Evolutionary conservation across 2,329 filamentous ascomycete genomes (phyloP), one percentile per base, ranked within the genome.

Genomic region (Juglanconis oblonga): DNA sequence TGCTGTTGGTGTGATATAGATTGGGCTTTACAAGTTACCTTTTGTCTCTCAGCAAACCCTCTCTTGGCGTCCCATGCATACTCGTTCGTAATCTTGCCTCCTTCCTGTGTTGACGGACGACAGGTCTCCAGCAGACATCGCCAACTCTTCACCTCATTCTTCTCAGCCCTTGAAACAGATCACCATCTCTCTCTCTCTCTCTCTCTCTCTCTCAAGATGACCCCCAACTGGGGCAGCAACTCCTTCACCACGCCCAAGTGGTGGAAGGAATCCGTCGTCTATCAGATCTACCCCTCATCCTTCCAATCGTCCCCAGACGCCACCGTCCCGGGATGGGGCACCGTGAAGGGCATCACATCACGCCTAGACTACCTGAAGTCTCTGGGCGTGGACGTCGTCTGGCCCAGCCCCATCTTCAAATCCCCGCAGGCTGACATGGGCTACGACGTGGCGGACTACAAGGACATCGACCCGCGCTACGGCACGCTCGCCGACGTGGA

Each of bases 391-490:
- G 82, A 86, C 63, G 81, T 86, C 35, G 76, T 86, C 54, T 87
- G 84, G 84, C 68, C 80, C 29, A 78, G 75, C 14, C 78, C 78
- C 36, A 79, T 79, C 47, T 80, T 77, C 60, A 70, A 77, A 63
- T 78, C 76, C 45, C 87, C 87, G 0, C 83, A 87, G 67, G 73
- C 84, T 50, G 88, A 91, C 66, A 89, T 90, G 87, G 62, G 87
- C 45, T 91, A 91, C 69, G 89, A 91, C 68, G 83, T 91, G 55
- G 82, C 82, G 11, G 82, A 92, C 71, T 92, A 92, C 66, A 80
- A 83, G 65, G 78, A 75, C 38, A 86, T 92, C 55, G 81, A 91
- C 64, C 77, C 83, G 2, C 80, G 80, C 14, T 92, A 90, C 64
- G 89, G 89, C 14, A 85, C 85, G 17, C 75, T 92, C 44, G 76